Evolutionary conservation across 768 basidiomycete genomes (phyloP), one percentile per base, ranked within the genome.

Genomic region (Strobilomyces dryophilus): DNA sequence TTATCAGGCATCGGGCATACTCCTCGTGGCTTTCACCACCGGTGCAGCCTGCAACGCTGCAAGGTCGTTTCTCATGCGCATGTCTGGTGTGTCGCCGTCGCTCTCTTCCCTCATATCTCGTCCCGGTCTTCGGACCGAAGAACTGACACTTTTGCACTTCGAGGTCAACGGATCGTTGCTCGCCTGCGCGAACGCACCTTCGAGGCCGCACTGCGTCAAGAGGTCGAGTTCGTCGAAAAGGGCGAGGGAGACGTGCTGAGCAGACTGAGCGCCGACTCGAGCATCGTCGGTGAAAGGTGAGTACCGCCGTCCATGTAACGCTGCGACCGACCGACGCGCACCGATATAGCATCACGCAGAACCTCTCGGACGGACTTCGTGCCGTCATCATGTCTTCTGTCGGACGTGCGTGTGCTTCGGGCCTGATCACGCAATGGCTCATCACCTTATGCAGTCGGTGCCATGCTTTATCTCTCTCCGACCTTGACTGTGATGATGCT

Each of bases 241-340:
- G 92, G 92, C 2, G 92, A 95, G 56, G 95, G 95, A 8, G 95
- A 99, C 66, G 89, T 97, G 9, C 74, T 98, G 41, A 95, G 92
- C 68, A 76, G 95, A 51, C 76, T 98, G 31, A 93, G 89, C 52
- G 87, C 87, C 1, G 95, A 99, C 66, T 90, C 91, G 7, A 90
- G 84, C 59, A 90, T 98, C 58, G 90, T 98, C 39, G 95, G 95
- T 40, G 93, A 92, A 73, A 92, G 89, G 90, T 89, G 51, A 37
- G 71, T 60, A 18, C 0, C 32, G 5, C 36, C 9, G 5, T 15
- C 1, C 14, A 18, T 12, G 5, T 26, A 15, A n/a, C 29, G 26
- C 17, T n/a, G 24, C 29, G 1, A 1, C 21, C 3, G 52, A 21
- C 8, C 2, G 34, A 34, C 14, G 5, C 10, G n/a, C 39, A 3